Conservation (phyloP, 2,329 filamentous ascomycete genomes). For the Alternaria sp. region DNA sequence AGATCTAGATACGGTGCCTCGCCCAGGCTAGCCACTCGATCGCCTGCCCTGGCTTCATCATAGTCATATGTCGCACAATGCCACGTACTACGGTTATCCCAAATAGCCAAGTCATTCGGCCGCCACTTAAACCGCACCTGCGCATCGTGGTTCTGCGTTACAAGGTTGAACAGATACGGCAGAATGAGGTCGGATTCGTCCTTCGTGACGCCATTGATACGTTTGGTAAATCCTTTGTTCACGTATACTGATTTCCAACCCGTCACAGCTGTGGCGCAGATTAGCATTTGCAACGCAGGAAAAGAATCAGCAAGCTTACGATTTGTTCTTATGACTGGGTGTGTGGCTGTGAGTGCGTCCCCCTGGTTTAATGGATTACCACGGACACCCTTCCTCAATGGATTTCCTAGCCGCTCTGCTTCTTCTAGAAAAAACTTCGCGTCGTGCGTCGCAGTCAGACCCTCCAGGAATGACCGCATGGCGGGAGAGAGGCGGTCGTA, state of each 20-base stretch:
- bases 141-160: constrained; percentile 62
- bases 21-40: constrained; percentile 63
- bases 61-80: constrained; percentile 73
- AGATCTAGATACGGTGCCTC: constrained; percentile 66
- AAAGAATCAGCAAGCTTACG: constrained; percentile 37
- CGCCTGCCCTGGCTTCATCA: constrained; percentile 61
- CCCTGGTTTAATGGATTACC: constrained; percentile 66
- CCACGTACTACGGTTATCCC: constrained; percentile 71
- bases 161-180: constrained; percentile 54
- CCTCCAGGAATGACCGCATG: constrained; percentile 59
- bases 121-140: constrained; percentile 62
- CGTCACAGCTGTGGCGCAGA: constrained; percentile 58
- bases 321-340: constrained; percentile 70
- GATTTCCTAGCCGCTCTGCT: constrained; percentile 37
- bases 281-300: background rate
- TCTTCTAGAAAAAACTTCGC: constrained; percentile 44
- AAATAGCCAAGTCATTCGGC: constrained; percentile 61
- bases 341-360: constrained; percentile 59
- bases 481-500: constrained; percentile 62
- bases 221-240: constrained; percentile 45
- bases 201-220: constrained; percentile 58
- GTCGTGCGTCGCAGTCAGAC: constrained; percentile 57
- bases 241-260: constrained; percentile 65
- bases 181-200: constrained; percentile 58
- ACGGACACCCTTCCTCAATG: constrained; percentile 37